A percentile compares a stretch with the other conserved stretches of the same genome.
Evolutionary conservation across 1,139 yeast species (phyloP).

Genomic region (Yamadazyma spencermartinsiae): DNA sequence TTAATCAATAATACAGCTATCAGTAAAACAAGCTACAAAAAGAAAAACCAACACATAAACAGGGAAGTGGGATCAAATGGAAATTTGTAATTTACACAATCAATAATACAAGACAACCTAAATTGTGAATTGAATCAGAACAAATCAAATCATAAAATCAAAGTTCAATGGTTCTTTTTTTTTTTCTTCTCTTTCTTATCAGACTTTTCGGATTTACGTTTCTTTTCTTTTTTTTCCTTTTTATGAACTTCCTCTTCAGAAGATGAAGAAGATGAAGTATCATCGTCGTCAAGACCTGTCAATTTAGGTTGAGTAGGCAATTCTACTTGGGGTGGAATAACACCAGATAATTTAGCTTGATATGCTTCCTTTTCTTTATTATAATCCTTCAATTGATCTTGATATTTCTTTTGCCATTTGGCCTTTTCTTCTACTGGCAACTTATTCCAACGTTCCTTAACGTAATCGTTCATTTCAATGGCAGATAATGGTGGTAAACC

Average conservation of each 20-base stretch:
- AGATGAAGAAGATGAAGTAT: conserved; percentile 3
- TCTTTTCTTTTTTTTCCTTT: conserved; percentile 28
- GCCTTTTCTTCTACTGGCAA: conserved; percentile 67
- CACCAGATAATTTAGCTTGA: conserved; percentile 24
- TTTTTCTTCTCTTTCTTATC: conserved; percentile 24
- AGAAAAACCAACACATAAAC: background rate
- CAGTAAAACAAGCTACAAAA: background rate
- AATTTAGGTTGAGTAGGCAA: conserved; percentile 11
- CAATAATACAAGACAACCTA: conserved; percentile 3
- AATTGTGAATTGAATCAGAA: conserved; percentile 2
- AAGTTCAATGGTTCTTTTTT: conserved; percentile 12
- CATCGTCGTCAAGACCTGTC: conserved; percentile 15
- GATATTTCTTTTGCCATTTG: conserved; percentile 75
- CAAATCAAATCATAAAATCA: conserved; percentile 1
- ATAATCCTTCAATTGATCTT: conserved; percentile 61
- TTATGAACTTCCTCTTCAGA: conserved; percentile 13
- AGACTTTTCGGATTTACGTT: conserved; percentile 18
- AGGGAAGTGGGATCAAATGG: background rate
- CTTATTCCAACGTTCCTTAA: conserved; percentile 76
- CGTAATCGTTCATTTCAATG: conserved; percentile 74
- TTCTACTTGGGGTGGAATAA: conserved; percentile 7
- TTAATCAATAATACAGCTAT: conserved; percentile 3
- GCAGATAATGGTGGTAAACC: conserved; percentile 67
- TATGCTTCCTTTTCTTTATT: conserved; percentile 66
- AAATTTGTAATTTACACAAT: background rate